Evolutionary conservation across 345 rosid species (phyloP).

Genomic region (Hibiscus tridactylites): DNA sequence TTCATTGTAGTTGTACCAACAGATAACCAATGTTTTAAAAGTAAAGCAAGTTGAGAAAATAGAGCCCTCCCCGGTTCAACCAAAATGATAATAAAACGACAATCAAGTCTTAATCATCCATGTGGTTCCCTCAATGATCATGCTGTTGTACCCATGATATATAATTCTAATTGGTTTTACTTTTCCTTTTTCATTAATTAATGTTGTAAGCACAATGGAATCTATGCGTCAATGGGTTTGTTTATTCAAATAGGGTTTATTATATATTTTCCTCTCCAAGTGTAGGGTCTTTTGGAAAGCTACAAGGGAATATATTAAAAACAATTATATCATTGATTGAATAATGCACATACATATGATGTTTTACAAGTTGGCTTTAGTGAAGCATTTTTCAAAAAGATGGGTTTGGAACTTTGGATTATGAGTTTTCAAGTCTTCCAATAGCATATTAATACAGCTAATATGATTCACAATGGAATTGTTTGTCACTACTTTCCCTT

Average conservation of each 20-base stretch:
- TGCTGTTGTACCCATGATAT: constrained; percentile 12
- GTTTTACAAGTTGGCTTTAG: constrained; percentile 17
- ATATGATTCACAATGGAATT: constrained; percentile 7
- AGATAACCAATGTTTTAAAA: constrained; percentile 1
- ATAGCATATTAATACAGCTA: constrained; percentile 13
- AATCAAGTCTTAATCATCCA: constrained; percentile 21
- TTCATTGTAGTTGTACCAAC: constrained; percentile 1
- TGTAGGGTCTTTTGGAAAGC: constrained; percentile 20
- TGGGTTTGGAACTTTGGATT: constrained; percentile 8
- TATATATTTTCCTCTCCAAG: not conserved
- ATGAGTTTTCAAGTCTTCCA: constrained; percentile 8
- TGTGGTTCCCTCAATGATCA: constrained; percentile 19
- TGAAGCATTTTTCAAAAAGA: constrained; percentile 12
- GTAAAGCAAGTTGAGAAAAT: constrained; percentile 5
- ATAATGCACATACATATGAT: not conserved
- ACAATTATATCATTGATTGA: not conserved
- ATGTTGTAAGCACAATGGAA: constrained; percentile 15
- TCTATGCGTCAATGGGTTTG: constrained; percentile 22
- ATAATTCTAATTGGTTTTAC: not conserved
- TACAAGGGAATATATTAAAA: constrained; percentile 15
- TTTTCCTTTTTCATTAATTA: constrained; percentile 27
- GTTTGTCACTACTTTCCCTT: not conserved
- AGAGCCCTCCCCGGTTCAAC: constrained; percentile 8
- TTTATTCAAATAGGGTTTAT: constrained; percentile 1
- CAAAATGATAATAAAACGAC: constrained; percentile 18